Evolutionary conservation across 371 early-diverging fungal species (phyloP).

Genomic region (Mucor sp.): DNA sequence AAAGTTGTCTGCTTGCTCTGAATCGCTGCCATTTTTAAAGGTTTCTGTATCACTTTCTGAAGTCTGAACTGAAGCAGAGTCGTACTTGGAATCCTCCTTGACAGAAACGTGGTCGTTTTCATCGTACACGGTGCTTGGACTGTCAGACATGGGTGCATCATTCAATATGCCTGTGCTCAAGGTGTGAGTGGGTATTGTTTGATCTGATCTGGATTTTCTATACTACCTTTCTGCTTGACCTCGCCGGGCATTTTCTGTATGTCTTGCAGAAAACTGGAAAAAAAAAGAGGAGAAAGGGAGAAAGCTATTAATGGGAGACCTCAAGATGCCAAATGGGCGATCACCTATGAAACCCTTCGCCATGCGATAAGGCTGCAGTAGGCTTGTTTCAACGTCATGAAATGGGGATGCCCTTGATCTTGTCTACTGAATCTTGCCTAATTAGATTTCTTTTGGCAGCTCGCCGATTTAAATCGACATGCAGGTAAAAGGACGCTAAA

Average conservation of each 20-base stretch:
- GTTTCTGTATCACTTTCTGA: background rate
- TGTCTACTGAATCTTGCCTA: background rate
- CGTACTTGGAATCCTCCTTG: background rate
- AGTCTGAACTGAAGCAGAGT: background rate
- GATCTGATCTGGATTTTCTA: background rate
- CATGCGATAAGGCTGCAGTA: background rate
- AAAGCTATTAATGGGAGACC: background rate
- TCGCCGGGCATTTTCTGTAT: background rate
- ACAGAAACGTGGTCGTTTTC: background rate
- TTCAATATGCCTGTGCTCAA: background rate
- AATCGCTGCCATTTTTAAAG: slow-evolving; percentile 13
- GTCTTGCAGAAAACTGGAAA: background rate
- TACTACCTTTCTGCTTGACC: background rate
- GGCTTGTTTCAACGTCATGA: background rate
- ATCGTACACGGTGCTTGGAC: background rate
- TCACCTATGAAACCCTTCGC: background rate
- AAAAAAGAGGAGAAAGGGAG: background rate
- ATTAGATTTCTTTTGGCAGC: background rate
- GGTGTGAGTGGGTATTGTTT: background rate
- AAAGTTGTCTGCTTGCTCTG: slow-evolving; percentile 23
- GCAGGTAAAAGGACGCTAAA: background rate
- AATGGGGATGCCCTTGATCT: background rate
- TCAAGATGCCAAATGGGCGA: background rate
- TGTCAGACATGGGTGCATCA: background rate
- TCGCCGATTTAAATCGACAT: background rate